phyloP scores from a whole-genome alignment of 345 rosid genomes.

The Draba incana region DNA sequence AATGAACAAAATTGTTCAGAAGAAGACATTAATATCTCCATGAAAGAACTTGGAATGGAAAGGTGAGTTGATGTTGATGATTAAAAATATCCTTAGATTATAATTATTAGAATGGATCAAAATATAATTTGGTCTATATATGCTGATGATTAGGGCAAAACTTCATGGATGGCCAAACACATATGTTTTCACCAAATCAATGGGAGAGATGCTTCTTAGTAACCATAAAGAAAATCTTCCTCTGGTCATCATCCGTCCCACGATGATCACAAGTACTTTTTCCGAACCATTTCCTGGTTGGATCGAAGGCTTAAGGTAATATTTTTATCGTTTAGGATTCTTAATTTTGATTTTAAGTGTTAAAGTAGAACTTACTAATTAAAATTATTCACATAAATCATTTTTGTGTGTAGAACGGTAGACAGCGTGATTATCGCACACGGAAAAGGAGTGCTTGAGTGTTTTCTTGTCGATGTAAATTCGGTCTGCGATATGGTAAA shows the following conservation, averaged over 20 bases:
- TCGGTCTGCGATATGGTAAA: slow-evolving; percentile 54
- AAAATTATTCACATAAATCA: neutral
- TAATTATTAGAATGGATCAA: neutral
- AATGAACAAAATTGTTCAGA: slow-evolving; percentile 35
- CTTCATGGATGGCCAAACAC: slow-evolving; percentile 81
- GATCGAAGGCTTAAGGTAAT: slow-evolving; percentile 81
- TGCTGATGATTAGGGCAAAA: slow-evolving; percentile 53
- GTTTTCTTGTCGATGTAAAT: slow-evolving; percentile 43
- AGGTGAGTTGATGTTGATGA: slow-evolving; percentile 42
- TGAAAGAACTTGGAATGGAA: slow-evolving; percentile 57
- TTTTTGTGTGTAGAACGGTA: slow-evolving; percentile 52
- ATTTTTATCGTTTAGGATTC: neutral
- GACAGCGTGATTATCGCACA: slow-evolving; percentile 51
- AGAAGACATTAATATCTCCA: slow-evolving; percentile 36
- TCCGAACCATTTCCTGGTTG: slow-evolving; percentile 80
- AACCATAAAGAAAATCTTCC: slow-evolving; percentile 54
- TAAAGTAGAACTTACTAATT: neutral
- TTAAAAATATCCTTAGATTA: neutral
- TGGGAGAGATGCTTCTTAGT: slow-evolving; percentile 77
- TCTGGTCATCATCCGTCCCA: slow-evolving; percentile 63
- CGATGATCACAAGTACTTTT: slow-evolving; percentile 67
- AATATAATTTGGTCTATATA: neutral
- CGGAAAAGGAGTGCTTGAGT: slow-evolving; percentile 54
- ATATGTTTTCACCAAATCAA: slow-evolving; percentile 83
- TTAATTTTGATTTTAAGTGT: neutral